Base-by-base conservation (phyloP, 1,139 yeast genomes). In the Taiozyma sp. region DNA sequence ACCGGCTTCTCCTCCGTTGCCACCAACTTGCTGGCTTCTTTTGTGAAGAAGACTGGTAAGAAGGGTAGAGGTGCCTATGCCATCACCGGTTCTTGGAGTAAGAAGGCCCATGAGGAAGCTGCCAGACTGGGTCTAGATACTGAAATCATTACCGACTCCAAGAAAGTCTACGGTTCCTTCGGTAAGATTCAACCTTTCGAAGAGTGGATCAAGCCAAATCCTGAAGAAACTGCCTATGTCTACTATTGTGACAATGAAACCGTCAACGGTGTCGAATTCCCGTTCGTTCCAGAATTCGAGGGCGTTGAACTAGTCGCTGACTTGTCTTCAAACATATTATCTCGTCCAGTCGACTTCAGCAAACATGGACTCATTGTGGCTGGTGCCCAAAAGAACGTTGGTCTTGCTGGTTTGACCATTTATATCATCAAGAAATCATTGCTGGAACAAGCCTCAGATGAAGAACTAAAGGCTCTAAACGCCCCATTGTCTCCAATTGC, bases 381-480 rank as follows among this genome's bases (percentile, higher is more conserved):
- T n/a, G 99, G 99, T 54, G 99, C 98, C 22, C 99, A 93, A 71
- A 93, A 93, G 72, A 93, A 93, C 68, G 90, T 93, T 65, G 99
- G 99, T 51, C 75, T 93, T 66, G 98, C 99, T 7, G 99, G 99
- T 44, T 80, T 93, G 59, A 87, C 98, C 19, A 78, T 93, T 57
- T 92, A 91, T 69, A 92, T 93, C 61, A 84, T 92, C 68, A 88
- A 88, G 70, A 92, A 92, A 68, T 67, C 83, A 5, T 76, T 93
- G 49, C 72, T 93, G 51, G 85, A 83, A 36, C 83, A 83, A 58
- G 83, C 90, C 2, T 63, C 81, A 7, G 90, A 84, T 54, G 86
- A 73, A 1, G 83, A 83, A 59, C 75, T 90, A 60, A 75, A 69
- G 44, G 69, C 73, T 36, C 72, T 84, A 53, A 80, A 80, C 14